Percentiles rank a stretch among this genome's conserved stretches.
phyloP scores from a whole-genome alignment of 1,284 basidiomycete genomes.

The Apiotrichum veenhuisii region DNA sequence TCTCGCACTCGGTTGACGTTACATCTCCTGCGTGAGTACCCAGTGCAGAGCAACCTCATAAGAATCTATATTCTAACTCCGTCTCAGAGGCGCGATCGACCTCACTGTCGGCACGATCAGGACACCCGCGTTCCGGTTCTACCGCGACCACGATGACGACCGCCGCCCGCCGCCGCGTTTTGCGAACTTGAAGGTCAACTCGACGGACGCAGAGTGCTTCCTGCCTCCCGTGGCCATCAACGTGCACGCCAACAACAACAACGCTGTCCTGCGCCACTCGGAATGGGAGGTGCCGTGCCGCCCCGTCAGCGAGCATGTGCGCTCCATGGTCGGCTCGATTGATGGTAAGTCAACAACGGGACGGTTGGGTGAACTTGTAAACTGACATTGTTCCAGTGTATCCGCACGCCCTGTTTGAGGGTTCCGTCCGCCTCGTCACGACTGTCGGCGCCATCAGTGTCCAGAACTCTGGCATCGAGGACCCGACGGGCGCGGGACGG shows the following conservation, averaged over 20 bases:
- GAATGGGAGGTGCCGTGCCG: slow-evolving; percentile 20
- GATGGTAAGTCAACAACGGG: slow-evolving; percentile 5
- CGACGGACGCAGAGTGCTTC: slow-evolving; percentile 6
- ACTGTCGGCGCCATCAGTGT: slow-evolving; percentile 15
- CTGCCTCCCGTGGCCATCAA: slow-evolving; percentile 11
- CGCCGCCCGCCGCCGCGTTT: too few relatives aligned
- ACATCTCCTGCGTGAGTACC: slow-evolving; percentile 1
- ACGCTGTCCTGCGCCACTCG: slow-evolving; percentile 11
- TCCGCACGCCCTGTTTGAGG: slow-evolving; percentile 18
- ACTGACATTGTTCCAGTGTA: slow-evolving; percentile 2
- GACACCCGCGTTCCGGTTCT: background rate
- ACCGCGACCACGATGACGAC: background rate
- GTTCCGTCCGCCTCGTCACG: slow-evolving; percentile 7
- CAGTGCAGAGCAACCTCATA: background rate
- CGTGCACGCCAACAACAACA: slow-evolving; percentile 8
- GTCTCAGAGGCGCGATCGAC: slow-evolving; percentile 15
- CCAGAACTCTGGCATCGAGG: background rate
- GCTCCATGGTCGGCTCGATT: slow-evolving; percentile 9
- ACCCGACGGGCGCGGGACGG: slow-evolving; percentile 4
- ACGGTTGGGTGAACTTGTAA: too few relatives aligned
- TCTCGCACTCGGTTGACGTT: slow-evolving; percentile 6
- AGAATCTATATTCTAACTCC: background rate
- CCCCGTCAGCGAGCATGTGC: slow-evolving; percentile 2
- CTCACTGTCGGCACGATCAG: background rate
- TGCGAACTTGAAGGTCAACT: background rate